Evolutionary conservation across 2,329 filamentous ascomycete genomes (phyloP), one percentile per base, ranked within the genome.

Genomic region (Lasiodiplodia sp.): DNA sequence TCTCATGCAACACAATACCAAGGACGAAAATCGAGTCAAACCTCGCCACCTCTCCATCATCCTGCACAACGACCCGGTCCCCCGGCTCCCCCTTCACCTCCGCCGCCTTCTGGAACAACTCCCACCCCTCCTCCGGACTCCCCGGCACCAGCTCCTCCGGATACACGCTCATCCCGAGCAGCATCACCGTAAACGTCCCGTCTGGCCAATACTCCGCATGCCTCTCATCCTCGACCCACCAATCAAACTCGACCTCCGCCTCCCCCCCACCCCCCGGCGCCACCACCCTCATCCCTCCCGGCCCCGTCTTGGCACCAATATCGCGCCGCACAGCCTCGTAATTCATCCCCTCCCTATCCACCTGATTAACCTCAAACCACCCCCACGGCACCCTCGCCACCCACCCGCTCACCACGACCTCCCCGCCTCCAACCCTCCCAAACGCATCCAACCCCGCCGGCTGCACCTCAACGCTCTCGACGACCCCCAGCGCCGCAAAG

Each of bases 161-260:
- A 12, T 38, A n/a, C 18, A 56, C 31, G 10, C 18, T 21, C 53
- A 65, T 75, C 16, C 47, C 75, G 16, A 28, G 31, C 25, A 34
- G 4, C 44, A 51, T 34, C 52, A 83, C 53, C 28, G 6, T 6
- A 18, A 56, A 11, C 18, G 4, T 3, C 28, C 53, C 53, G 31
- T 3, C 2, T 16, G 28, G 53, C 53, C 53, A 56, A 16, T 56
- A 56, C 53, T 56, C 53, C 0, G 16, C 53, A 34, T 37, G 53
- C 12, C 31, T 28, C 31, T 14, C 53, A 34, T 56, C 53, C 53
- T 56, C 53, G 18, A 37, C 53, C 53, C 53, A 37, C 53, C 53
- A 56, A n/a, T 56, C 53, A 3, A 56, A 16, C 16, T 34, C 53
- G 3, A 56, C 53, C 4, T 16, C 18, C 28, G 28, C 53, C 53